Base-by-base conservation (phyloP, 495 filamentous ascomycete genomes). In the Elaphomyces granulatus region DNA sequence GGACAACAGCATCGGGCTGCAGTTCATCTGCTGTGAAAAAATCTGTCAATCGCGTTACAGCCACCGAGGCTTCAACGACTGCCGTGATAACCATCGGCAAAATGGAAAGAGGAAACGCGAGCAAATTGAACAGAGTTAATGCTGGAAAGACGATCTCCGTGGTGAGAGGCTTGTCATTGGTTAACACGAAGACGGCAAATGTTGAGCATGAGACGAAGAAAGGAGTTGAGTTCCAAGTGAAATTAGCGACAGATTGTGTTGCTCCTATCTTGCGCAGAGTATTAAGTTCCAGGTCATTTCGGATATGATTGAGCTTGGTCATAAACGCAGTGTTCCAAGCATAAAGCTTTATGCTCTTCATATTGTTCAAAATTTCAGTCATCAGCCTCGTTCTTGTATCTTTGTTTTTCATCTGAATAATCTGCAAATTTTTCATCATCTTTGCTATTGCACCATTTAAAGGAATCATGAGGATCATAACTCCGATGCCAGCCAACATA, bases 281-380 rank as follows among this genome's bases (percentile, higher is more conserved):
- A 58, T 88, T 84, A 33, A 99, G 64, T 61, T 99, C 92, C 51
- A 83, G 73, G 46, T 98, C 88, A 61, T 96, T 96, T 55, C 92
- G 73, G 44, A 99, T 83, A 59, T 81, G 80, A 58, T 83, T 94
- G 30, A 99, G 74, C 59, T 93, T 95, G 55, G 84, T 87, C 78
- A 94, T 94, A 60, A 96, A 99, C 16, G 92, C 86, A 17, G 75
- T 78, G 30, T 87, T 84, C 92, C 92, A 99, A 32, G 87, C 92
- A 62, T 95, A 99, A 17, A 99, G 74, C 61, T 99, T 96, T 64
- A 96, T 96, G 55, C 83, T 88, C 66, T 96, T 96, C 77, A 96
- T 95, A 57, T 95, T 95, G 70, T 96, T 96, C 51, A 96, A 63
- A 44, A 99, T 96, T 64, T 99, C 92, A 4, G 92, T 90, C 71